These are phyloP conservation scores for Xerocomellus amylosporus DNA, from an alignment of 768 basidiomycete genomes.

Conservation along the genomic window DNA sequence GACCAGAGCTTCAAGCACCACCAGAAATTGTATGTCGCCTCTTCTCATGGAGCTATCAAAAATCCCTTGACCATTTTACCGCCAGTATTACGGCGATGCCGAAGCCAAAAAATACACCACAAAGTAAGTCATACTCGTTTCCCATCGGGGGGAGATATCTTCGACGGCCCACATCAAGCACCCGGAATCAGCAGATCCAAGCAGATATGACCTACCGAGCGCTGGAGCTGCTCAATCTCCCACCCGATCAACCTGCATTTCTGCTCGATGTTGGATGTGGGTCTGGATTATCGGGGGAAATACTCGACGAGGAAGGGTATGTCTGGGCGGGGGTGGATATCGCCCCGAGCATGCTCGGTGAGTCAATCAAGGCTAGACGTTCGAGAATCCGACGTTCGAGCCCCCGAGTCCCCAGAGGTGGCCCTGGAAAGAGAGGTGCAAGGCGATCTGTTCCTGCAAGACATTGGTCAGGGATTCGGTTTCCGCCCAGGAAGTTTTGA, in stretches of 20 bases:
- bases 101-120: conserved; percentile 97
- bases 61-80: background rate
- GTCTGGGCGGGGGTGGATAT: conserved; percentile 94
- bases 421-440: conserved; percentile 94
- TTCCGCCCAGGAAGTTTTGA: conserved; percentile 97
- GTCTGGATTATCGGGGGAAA: conserved; percentile 94
- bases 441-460: conserved; percentile 94
- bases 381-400: background rate
- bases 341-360: conserved; percentile 95
- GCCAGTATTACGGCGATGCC: conserved; percentile 91
- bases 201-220: conserved; percentile 97
- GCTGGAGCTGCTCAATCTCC: conserved; percentile 83
- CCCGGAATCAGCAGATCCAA: conserved; percentile 95
- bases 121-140: conserved; percentile 55
- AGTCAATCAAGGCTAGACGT: conserved; percentile 23
- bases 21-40: conserved; percentile 75
- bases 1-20: conserved; percentile 85
- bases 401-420: conserved; percentile 60
- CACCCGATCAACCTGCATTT: conserved; percentile 75
- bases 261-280: conserved; percentile 97
- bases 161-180: conserved; percentile 46
- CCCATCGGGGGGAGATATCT: background rate
- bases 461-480: conserved; percentile 97
- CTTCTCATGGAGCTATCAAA: background rate
- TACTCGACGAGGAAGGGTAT: conserved; percentile 92